Evolutionary conservation across 2,329 filamentous ascomycete species (phyloP).

Genomic region (Verticillium albo-atrum): DNA sequence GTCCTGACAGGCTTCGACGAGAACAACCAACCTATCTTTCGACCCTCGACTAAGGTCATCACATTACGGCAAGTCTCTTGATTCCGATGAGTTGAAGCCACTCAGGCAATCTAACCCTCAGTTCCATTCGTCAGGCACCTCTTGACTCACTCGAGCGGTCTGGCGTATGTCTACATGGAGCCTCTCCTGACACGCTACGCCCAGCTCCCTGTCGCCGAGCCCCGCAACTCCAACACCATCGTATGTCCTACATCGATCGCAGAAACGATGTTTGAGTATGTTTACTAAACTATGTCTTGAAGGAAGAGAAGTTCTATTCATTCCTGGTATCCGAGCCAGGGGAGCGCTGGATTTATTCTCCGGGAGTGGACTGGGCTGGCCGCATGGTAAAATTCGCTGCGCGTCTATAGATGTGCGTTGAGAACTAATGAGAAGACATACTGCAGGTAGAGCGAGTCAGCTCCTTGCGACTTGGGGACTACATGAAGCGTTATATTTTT

Average conservation of each 20-base stretch:
- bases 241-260: not conserved
- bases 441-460: not conserved
- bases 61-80: not conserved
- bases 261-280: not conserved
- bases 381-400: not conserved
- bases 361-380: not conserved
- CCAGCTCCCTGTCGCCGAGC: not conserved
- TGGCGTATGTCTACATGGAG: not conserved
- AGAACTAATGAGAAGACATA: no score
- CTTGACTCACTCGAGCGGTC: conserved; percentile 1
- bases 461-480: not conserved
- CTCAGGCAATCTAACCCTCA: no score
- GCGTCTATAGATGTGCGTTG: not conserved
- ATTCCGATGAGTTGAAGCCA: not conserved
- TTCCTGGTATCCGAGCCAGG: conserved; percentile 1
- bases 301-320: not conserved
- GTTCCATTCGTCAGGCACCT: not conserved
- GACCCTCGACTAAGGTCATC: not conserved
- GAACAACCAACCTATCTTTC: not conserved
- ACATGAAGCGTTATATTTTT: not conserved
- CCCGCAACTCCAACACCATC: not conserved
- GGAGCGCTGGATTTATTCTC: not conserved
- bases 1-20: conserved; percentile 1
- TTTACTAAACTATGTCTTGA: not conserved
- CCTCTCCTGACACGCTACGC: not conserved